Percentiles rank a stretch among this genome's conserved stretches.
Conservation (phyloP, 371 early-diverging fungal species). For the Mortierella sp. region DNA sequence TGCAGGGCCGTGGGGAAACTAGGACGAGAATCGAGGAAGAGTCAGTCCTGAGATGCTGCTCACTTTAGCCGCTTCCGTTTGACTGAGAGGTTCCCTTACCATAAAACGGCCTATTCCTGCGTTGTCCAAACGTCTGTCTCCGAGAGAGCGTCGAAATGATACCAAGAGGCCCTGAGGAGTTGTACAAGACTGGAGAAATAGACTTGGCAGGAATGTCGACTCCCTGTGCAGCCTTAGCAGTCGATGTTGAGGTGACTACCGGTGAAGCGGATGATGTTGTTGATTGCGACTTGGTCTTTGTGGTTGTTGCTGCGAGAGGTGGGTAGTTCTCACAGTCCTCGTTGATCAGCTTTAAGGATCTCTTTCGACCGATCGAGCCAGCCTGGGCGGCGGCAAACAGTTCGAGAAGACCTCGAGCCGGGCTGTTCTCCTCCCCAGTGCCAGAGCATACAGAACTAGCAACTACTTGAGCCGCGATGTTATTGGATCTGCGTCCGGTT, state of each 20-base stretch:
- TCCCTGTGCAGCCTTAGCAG: neutral
- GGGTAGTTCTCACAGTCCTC: slow-evolving; percentile 20
- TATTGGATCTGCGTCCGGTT: slow-evolving; percentile 24
- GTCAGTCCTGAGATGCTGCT: no score
- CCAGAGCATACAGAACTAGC: slow-evolving; percentile 24
- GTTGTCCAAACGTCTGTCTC: slow-evolving; percentile 21
- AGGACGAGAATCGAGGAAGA: neutral
- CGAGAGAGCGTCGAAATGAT: slow-evolving; percentile 23
- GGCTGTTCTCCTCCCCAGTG: slow-evolving; percentile 33
- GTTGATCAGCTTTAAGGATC: slow-evolving; percentile 35
- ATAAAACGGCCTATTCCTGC: slow-evolving; percentile 24
- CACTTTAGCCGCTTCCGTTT: no score
- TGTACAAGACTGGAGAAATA: slow-evolving; percentile 17
- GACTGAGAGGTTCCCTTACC: slow-evolving; percentile 11
- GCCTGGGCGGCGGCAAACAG: slow-evolving; percentile 47
- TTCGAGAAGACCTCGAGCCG: slow-evolving; percentile 34
- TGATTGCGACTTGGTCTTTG: neutral
- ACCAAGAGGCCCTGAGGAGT: slow-evolving; percentile 13
- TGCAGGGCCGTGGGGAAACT: slow-evolving; percentile 34
- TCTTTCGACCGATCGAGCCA: slow-evolving; percentile 29
- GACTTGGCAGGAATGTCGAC: slow-evolving; percentile 14
- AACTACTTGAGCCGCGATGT: slow-evolving; percentile 11
- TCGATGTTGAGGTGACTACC: neutral
- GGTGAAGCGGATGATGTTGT: neutral
- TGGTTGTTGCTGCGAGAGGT: neutral